A percentile compares a stretch with the other conserved stretches of the same genome.
Evolutionary conservation across 78 protist genomes (phyloP).

Genomic region (Polysphondylium violaceum): DNA sequence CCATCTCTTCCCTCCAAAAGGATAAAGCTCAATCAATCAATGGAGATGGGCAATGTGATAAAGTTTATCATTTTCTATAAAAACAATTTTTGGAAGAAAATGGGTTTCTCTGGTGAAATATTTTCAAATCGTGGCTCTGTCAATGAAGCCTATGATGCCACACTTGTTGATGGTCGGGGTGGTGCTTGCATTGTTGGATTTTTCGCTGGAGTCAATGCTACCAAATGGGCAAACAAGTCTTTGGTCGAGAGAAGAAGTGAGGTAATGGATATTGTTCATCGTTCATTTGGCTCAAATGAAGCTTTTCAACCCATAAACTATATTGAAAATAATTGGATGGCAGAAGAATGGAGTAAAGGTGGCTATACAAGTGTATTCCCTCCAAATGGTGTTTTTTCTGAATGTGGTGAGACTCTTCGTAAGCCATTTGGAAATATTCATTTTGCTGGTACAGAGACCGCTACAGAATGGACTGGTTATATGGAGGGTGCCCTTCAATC

Average conservation of each 20-base stretch:
- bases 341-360: slow-evolving; percentile 23
- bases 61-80: slow-evolving; percentile 66
- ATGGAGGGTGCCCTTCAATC: slow-evolving; percentile 83
- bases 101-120: slow-evolving; percentile 66
- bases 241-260: slow-evolving; percentile 5
- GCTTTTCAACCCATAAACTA: slow-evolving; percentile 4
- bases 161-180: slow-evolving; percentile 54
- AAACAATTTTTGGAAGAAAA: slow-evolving; percentile 46
- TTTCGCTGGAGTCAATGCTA: slow-evolving; percentile 33
- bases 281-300: slow-evolving; percentile 13
- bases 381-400: not conserved
- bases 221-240: slow-evolving; percentile 5
- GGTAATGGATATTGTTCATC: slow-evolving; percentile 2
- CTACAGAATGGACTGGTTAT: slow-evolving; percentile 82
- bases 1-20: slow-evolving; percentile 6
- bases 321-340: slow-evolving; percentile 43
- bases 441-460: slow-evolving; percentile 89
- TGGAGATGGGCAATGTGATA: slow-evolving; percentile 59
- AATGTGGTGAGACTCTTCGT: slow-evolving; percentile 28
- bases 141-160: slow-evolving; percentile 23
- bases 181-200: slow-evolving; percentile 54
- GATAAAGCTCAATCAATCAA: no score
- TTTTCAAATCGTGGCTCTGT: slow-evolving; percentile 5
- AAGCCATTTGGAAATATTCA: slow-evolving; percentile 75
- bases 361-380: slow-evolving; percentile 14